A percentile compares a stretch with the other conserved stretches of the same genome.
Conservation (phyloP, 2,329 filamentous ascomycete species). For the Fusarium brevicatenulatum region DNA sequence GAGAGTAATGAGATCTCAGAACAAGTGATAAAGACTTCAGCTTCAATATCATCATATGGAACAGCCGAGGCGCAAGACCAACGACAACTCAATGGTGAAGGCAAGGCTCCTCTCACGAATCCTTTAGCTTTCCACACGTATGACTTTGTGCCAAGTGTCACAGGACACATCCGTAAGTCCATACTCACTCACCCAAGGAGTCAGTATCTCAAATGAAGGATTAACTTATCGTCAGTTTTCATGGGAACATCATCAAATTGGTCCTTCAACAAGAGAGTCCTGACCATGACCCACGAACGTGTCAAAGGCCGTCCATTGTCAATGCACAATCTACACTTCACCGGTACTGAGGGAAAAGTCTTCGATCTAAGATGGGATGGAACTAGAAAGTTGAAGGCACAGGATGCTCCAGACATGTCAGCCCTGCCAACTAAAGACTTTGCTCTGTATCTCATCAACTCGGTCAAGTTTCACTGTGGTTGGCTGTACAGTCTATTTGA, state of each 20-base stretch:
- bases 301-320: slow-evolving; percentile 25
- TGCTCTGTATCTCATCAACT: slow-evolving; percentile 35
- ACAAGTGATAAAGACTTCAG: not conserved
- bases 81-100: not conserved
- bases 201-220: too few species aligned
- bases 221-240: slow-evolving; percentile 15
- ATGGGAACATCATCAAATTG: slow-evolving; percentile 37
- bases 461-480: slow-evolving; percentile 36
- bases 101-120: slow-evolving; percentile 30
- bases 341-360: slow-evolving; percentile 25
- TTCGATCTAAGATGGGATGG: slow-evolving; percentile 33
- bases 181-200: not conserved
- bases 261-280: slow-evolving; percentile 36
- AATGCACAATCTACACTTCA: slow-evolving; percentile 23
- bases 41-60: not conserved
- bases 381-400: not conserved
- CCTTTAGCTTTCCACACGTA: slow-evolving; percentile 34
- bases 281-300: slow-evolving; percentile 34
- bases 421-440: slow-evolving; percentile 28
- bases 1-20: not conserved
- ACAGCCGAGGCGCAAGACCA: not conserved
- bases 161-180: slow-evolving; percentile 11
- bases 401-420: slow-evolving; percentile 6
- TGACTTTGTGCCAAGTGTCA: slow-evolving; percentile 32
- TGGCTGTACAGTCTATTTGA: slow-evolving; percentile 33